Percentiles rank a stretch among this genome's conserved stretches.
These are phyloP conservation scores for Cytospora paraplurivora DNA, from an alignment of 2,329 filamentous ascomycete genomes.

Conservation along the genomic window DNA sequence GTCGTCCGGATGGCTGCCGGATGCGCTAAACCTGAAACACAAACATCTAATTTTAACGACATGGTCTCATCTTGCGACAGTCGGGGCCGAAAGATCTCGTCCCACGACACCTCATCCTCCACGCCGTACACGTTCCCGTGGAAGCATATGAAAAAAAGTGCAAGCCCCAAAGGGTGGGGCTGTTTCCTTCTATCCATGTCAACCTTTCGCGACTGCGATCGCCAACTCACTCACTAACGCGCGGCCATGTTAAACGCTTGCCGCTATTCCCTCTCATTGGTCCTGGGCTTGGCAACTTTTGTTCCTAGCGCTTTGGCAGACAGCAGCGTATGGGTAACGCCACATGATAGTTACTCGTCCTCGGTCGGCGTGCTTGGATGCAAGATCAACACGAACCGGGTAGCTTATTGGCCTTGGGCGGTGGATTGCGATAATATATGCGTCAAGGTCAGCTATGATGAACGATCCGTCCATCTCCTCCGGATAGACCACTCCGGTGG, in stretches of 20 bases:
- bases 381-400: slow-evolving; percentile 60
- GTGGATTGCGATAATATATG: slow-evolving; percentile 58
- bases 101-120: not conserved
- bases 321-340: slow-evolving; percentile 46
- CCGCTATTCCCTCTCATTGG: not conserved
- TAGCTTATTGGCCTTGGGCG: slow-evolving; percentile 59
- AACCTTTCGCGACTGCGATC: not conserved
- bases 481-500: slow-evolving; percentile 57
- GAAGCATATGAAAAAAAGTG: not conserved
- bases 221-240: not conserved
- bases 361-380: slow-evolving; percentile 60
- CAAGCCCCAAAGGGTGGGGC: slow-evolving; percentile 1
- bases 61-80: not conserved
- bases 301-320: slow-evolving; percentile 7
- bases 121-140: not conserved
- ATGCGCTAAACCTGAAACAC: not conserved
- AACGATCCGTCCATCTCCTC: slow-evolving; percentile 57
- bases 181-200: not conserved
- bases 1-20: not conserved
- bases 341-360: slow-evolving; percentile 58
- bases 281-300: slow-evolving; percentile 12
- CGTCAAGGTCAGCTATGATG: slow-evolving; percentile 51
- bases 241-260: slow-evolving; percentile 9
- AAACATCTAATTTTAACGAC: not conserved
- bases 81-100: not conserved